Base-by-base conservation (phyloP, 2,329 filamentous ascomycete genomes). In the Talaromyces pinophilus region DNA sequence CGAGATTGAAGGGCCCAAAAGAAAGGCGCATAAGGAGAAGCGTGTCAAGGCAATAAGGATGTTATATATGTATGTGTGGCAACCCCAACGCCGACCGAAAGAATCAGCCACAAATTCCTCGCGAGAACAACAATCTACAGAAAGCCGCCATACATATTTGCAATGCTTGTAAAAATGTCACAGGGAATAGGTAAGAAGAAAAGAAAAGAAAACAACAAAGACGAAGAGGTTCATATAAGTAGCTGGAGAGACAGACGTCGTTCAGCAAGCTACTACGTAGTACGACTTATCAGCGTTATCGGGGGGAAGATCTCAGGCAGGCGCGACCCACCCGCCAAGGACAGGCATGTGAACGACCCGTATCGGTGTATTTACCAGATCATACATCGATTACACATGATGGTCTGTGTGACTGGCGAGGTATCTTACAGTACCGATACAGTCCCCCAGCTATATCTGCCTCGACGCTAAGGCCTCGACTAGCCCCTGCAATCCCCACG, bases 201-300 rank as follows among this genome's bases (percentile, higher is more conserved):
- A 42, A 40, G 46, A 1, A 13, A 62, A 38, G 59, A n/a, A 22
- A 17, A 19, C 13, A 8, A 13, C 50, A 38, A 33, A 3, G 52
- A 57, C 6, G 11, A 19, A 22, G 33, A 35, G 54, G 33, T 40
- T 57, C 54, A 57, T 57, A 57, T 57, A 57, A 57, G 50, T 19
- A 13, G 50, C 11, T 35, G 50, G 15, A 54, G 48, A 48, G 42
- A 8, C 46, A 50, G 25, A 46, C n/a, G n/a, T 46, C 6, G 40
- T n/a, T 5, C 4, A 50, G 11, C 10, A 46, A 46, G 44, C 11
- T 48, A 25, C 25, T 25, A 25, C 25, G 25, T 25, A 25, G 25
- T 55, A 35, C 22, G 52, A 55, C 52, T n/a, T 57, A 57, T 57
- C 54, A 57, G 54, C 54, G 54, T 57, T 57, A 57, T 57, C 52